Percentiles rank a stretch among this genome's conserved stretches.
Evolutionary conservation across 2,329 filamentous ascomycete genomes (phyloP).

Genomic region (Colletotrichum spinosum): DNA sequence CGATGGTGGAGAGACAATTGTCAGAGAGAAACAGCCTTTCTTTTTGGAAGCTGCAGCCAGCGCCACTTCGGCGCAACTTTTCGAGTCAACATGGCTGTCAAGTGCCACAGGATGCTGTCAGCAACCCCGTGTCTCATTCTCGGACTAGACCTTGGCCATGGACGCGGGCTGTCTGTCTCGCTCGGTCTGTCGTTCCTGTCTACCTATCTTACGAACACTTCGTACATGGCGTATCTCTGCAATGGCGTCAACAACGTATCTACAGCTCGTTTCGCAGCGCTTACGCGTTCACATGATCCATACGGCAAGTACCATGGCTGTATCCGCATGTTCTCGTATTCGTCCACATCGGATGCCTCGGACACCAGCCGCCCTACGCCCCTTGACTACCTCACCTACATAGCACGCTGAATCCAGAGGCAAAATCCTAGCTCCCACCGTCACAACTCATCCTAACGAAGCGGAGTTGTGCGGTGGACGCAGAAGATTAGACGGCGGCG

Average conservation of each 20-base stretch:
- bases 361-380: background rate
- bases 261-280: background rate
- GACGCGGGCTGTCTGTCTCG: no score
- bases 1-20: slow-evolving; percentile 13
- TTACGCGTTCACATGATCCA: background rate
- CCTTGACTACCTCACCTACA: background rate
- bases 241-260: no score
- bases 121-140: no score
- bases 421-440: slow-evolving; percentile 7
- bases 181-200: no score
- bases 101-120: no score
- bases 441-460: slow-evolving; percentile 13
- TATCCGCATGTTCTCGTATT: background rate
- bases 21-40: slow-evolving; percentile 15
- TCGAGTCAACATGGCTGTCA: slow-evolving; percentile 17
- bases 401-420: background rate
- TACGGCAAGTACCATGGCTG: no score
- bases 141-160: no score
- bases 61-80: slow-evolving; percentile 16
- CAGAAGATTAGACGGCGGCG: no score
- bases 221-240: no score
- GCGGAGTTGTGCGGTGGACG: slow-evolving; percentile 11
- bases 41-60: slow-evolving; percentile 1
- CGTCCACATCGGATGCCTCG: background rate
- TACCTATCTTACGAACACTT: no score